Evolutionary conservation across 257 asterid species (phyloP).

Genomic region (Nicotiana otophora): DNA sequence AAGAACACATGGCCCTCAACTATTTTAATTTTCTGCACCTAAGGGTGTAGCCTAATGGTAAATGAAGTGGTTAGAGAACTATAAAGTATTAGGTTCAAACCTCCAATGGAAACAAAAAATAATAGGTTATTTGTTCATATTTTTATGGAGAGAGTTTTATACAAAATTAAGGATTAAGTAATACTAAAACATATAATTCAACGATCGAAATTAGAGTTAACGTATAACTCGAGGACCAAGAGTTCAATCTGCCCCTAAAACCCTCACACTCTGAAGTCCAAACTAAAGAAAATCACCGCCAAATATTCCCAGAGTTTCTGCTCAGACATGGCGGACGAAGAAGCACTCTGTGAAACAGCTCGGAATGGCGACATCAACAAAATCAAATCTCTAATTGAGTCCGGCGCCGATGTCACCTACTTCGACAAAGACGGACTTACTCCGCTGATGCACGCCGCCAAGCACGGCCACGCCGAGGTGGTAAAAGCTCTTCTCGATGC

Average conservation of each 20-base stretch:
- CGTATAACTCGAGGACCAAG: neutral
- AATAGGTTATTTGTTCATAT: no score
- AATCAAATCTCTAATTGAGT: conserved; percentile 43
- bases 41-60: no score
- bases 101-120: no score
- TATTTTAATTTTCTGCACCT: no score
- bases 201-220: neutral
- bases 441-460: conserved; percentile 95
- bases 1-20: no score
- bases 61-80: no score
- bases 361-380: conserved; percentile 42
- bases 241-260: neutral
- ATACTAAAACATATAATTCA: neutral
- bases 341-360: conserved; percentile 70
- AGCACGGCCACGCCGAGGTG: conserved; percentile 54
- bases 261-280: neutral
- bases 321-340: conserved; percentile 51
- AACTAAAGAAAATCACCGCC: neutral
- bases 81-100: no score
- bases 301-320: neutral
- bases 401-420: conserved; percentile 77
- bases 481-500: conserved; percentile 59
- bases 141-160: no score
- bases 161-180: no score
- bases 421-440: conserved; percentile 69